A percentile compares a stretch with the other conserved stretches of the same genome.
Evolutionary conservation across 179 eudicot species (phyloP).

Genomic region (Carnegiea gigantea): DNA sequence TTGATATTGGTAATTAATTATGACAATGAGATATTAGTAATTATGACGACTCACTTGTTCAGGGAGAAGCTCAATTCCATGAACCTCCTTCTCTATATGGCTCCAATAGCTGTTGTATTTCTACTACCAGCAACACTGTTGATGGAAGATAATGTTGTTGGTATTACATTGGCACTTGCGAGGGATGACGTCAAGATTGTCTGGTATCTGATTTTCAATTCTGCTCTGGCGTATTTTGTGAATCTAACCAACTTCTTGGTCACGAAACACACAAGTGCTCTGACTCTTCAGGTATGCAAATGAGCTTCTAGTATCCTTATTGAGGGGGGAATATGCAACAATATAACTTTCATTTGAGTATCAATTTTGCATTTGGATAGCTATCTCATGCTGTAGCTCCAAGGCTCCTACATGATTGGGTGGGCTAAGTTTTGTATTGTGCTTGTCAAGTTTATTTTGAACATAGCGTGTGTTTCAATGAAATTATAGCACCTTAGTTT

Average conservation of each 20-base stretch:
- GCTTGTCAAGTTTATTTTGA: neutral
- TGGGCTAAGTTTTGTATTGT: neutral
- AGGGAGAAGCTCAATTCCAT: constrained; percentile 53
- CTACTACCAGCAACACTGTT: constrained; percentile 46
- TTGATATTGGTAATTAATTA: no score
- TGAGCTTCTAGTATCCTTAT: neutral
- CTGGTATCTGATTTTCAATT: constrained; percentile 47
- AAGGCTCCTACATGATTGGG: neutral
- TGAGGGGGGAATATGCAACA: neutral
- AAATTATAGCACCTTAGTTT: neutral
- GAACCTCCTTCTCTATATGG: constrained; percentile 55
- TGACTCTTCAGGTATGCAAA: constrained; percentile 48
- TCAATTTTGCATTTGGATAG: neutral
- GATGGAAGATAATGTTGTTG: constrained; percentile 46
- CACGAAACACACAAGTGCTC: constrained; percentile 53
- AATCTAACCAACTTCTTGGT: constrained; percentile 52
- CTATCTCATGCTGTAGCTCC: neutral
- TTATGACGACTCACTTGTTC: constrained; percentile 8
- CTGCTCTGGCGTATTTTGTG: constrained; percentile 45
- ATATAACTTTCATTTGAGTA: neutral
- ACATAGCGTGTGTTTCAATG: neutral
- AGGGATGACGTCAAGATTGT: constrained; percentile 40
- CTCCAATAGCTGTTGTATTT: constrained; percentile 47
- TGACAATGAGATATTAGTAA: neutral
- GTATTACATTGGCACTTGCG: constrained; percentile 44